Evolutionary conservation across 106 monocot genomes (phyloP), one percentile per base, ranked within the genome.

Genomic region (Acorus gramineus): DNA sequence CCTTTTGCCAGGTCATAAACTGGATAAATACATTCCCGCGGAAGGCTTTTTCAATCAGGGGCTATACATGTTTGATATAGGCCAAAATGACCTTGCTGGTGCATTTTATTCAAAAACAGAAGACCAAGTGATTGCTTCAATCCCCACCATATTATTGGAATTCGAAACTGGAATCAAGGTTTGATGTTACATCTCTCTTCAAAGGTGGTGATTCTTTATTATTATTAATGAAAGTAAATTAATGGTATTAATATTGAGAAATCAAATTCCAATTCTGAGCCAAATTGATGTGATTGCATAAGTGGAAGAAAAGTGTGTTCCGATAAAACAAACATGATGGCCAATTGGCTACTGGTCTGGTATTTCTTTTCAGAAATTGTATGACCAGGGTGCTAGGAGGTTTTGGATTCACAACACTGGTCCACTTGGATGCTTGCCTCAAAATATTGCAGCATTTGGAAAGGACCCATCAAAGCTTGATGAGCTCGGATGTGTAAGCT

Each of bases 381-480:
- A 95, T 72, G 85, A 90, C 5, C 69, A 85, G 78, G 90, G 95
- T 58, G 95, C 95, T 53, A 80, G 90, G 64, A 84, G 80, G 54
- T 95, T 95, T 62, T 90, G 90, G 90, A 85, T 95, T 69, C 90
- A 95, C 49, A 90, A 90, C 62, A 90, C 90, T 14, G 90, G 90
- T 47, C 94, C 95, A 2, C 82, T 90, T 13, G 95, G 95, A 57
- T 95, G 95, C 78, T 77, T 95, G 66, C 67, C 87, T 64, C 82
- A 90, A 73, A 87, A 95, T 14, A 75, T 87, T 73, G 84, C 76
- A 7, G 28, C 11, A 47, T 83, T 87, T 48, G 90, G 82, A 10
- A 90, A 87, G 72, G 82, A 95, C 67, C 69, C 84, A 60, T 84
- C 90, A 52, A 80, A 85, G 61, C 76, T 90, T 11, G 90, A 95